Conservation (phyloP, 495 filamentous ascomycete species). For the Penicillium pulvis region DNA sequence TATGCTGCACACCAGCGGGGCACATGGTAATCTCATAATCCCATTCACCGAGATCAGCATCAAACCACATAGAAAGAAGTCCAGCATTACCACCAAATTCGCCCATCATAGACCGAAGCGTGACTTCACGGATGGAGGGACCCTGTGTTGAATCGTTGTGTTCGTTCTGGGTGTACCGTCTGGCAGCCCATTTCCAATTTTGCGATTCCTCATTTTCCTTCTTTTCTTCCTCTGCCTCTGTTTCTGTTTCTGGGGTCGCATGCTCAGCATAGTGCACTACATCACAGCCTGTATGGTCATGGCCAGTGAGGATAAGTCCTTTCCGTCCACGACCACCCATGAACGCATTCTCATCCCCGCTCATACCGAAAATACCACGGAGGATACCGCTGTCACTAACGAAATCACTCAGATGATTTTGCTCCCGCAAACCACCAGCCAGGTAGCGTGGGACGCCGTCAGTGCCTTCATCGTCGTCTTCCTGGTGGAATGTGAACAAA, state of each 20-base stretch:
- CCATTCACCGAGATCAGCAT: conserved; percentile 69
- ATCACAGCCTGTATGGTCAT: conserved; percentile 95
- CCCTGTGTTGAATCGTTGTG: conserved; percentile 2
- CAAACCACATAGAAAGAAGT: conserved; percentile 86
- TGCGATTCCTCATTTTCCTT: conserved; percentile 21
- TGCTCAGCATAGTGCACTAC: conserved; percentile 75
- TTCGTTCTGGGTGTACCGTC: conserved; percentile 23
- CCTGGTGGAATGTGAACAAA: conserved; percentile 69
- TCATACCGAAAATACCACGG: conserved; percentile 79
- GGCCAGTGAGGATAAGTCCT: conserved; percentile 82
- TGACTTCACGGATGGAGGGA: conserved; percentile 76
- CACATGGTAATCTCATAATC: conserved; percentile 77
- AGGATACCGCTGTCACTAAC: conserved; percentile 66
- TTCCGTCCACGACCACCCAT: conserved; percentile 62
- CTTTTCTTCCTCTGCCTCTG: conserved; percentile 11
- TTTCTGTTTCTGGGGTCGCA: conserved; percentile 1
- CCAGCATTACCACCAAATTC: conserved; percentile 88
- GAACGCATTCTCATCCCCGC: conserved; percentile 52
- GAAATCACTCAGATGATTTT: conserved; percentile 80
- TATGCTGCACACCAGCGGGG: conserved; percentile 77
- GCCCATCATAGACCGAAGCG: conserved; percentile 98
- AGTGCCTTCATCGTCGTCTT: conserved; percentile 42
- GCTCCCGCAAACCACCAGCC: conserved; percentile 75
- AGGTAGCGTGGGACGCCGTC: conserved; percentile 33
- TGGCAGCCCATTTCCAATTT: conserved; percentile 38